phyloP scores from a whole-genome alignment of 305 asterid genomes.

The Rubia balearica region DNA sequence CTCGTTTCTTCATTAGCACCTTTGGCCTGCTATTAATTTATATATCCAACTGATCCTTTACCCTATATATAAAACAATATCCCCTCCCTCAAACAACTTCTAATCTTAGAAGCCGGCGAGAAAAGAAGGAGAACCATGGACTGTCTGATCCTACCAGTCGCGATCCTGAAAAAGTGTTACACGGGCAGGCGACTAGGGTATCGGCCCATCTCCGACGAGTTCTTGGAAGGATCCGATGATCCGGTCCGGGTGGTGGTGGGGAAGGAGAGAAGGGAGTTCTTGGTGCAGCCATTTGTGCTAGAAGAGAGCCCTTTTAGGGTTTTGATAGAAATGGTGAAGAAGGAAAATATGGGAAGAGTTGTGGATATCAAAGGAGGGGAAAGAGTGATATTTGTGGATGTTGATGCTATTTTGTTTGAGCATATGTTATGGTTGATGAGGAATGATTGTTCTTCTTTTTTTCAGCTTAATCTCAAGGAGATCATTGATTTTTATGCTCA shows the following conservation, averaged over 20 bases:
- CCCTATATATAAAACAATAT: not conserved
- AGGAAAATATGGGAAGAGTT: conserved; percentile 18
- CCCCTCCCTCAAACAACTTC: not conserved
- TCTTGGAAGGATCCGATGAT: conserved; percentile 5
- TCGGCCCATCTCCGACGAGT: conserved; percentile 21
- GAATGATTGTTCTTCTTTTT: conserved; percentile 36
- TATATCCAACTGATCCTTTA: not conserved
- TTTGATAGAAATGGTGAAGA: conserved; percentile 27
- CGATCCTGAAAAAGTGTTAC: conserved; percentile 27
- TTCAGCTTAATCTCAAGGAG: conserved; percentile 35
- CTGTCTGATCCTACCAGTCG: conserved; percentile 28
- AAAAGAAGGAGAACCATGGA: conserved; percentile 20
- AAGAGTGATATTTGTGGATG: conserved; percentile 30
- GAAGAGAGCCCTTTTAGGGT: conserved; percentile 30
- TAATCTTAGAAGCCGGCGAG: not conserved
- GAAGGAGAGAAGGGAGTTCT: conserved; percentile 31
- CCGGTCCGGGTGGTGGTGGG: conserved; percentile 32
- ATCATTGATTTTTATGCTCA: conserved; percentile 37
- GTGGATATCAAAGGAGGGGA: conserved; percentile 9
- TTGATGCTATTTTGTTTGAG: conserved; percentile 41
- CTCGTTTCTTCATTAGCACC: not conserved
- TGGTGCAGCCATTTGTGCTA: conserved; percentile 31
- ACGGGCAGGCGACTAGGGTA: conserved; percentile 23
- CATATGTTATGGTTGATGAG: conserved; percentile 41
- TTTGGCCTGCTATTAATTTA: not conserved